A percentile compares a stretch with the other conserved stretches of the same genome.
Evolutionary conservation across 768 basidiomycete species (phyloP).

Genomic region (Hericium alpestre): DNA sequence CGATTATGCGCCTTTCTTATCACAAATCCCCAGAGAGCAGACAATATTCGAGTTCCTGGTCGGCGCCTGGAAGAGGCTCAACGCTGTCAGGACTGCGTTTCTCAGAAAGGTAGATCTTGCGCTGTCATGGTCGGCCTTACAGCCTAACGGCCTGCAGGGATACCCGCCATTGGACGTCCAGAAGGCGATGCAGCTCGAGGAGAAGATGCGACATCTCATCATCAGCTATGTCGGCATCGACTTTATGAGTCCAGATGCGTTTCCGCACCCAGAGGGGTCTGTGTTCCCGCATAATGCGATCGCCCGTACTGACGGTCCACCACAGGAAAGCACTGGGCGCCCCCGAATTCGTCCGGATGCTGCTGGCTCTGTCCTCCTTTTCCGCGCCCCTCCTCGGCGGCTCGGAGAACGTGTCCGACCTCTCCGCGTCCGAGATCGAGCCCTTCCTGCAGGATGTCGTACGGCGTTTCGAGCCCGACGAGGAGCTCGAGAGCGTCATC

Average conservation of each 20-base stretch:
- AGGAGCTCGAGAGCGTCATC: slow-evolving; percentile 72
- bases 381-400: slow-evolving; percentile 53
- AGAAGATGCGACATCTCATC: slow-evolving; percentile 71
- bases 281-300: slow-evolving; percentile 15
- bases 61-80: slow-evolving; percentile 86
- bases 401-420: slow-evolving; percentile 33
- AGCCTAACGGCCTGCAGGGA: slow-evolving; percentile 28
- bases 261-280: slow-evolving; percentile 77
- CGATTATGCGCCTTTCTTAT: slow-evolving; percentile 64
- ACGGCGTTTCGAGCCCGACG: slow-evolving; percentile 66
- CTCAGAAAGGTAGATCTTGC: slow-evolving; percentile 48
- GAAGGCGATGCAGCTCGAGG: slow-evolving; percentile 50
- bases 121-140: not conserved
- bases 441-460: slow-evolving; percentile 79
- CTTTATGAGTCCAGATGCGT: slow-evolving; percentile 89
- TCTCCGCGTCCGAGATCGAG: slow-evolving; percentile 61
- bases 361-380: slow-evolving; percentile 63
- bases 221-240: slow-evolving; percentile 84
- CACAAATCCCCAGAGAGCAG: slow-evolving; percentile 65
- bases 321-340: slow-evolving; percentile 62
- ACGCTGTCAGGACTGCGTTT: slow-evolving; percentile 39
- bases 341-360: slow-evolving; percentile 69
- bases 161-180: slow-evolving; percentile 54
- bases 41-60: slow-evolving; percentile 86
- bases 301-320: not conserved